Conservation (phyloP, 306 rosid genomes). For the Potentilla sterilis region DNA sequence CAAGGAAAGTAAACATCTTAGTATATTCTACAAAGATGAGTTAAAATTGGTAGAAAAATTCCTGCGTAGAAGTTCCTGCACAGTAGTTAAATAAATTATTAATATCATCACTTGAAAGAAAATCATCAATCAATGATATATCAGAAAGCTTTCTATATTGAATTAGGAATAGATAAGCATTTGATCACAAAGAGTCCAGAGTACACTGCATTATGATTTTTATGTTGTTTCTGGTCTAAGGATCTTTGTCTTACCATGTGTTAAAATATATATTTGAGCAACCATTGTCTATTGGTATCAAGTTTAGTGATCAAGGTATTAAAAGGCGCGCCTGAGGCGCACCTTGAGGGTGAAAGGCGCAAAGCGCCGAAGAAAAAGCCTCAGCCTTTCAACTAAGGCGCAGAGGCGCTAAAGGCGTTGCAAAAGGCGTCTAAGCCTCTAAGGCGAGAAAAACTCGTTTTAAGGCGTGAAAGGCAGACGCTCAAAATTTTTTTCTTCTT, state of each 20-base stretch:
- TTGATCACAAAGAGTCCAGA: not conserved
- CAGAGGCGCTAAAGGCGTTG: too few relatives aligned
- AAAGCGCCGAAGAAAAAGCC: too few relatives aligned
- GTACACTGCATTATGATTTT: not conserved
- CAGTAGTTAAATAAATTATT: conserved; percentile 14
- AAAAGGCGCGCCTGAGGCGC: too few relatives aligned
- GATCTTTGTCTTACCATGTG: not conserved
- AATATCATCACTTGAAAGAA: not conserved
- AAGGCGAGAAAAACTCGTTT: too few relatives aligned
- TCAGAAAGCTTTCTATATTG: not conserved
- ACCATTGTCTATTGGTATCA: not conserved
- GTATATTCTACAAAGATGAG: too few relatives aligned
- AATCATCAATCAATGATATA: not conserved
- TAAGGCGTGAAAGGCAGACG: too few relatives aligned
- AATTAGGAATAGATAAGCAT: not conserved
- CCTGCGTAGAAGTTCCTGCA: conserved; percentile 34
- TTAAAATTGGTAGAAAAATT: conserved; percentile 32
- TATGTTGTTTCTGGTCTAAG: not conserved
- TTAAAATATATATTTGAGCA: not conserved
- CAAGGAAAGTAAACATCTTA: too few relatives aligned
- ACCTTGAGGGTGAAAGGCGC: too few relatives aligned
- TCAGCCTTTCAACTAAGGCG: too few relatives aligned
- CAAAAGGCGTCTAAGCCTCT: too few relatives aligned
- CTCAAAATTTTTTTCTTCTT: too few relatives aligned
- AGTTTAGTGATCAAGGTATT: not conserved